These are phyloP conservation scores for Ceratonia siliqua DNA, from an alignment of 306 rosid genomes.

Conservation along the genomic window DNA sequence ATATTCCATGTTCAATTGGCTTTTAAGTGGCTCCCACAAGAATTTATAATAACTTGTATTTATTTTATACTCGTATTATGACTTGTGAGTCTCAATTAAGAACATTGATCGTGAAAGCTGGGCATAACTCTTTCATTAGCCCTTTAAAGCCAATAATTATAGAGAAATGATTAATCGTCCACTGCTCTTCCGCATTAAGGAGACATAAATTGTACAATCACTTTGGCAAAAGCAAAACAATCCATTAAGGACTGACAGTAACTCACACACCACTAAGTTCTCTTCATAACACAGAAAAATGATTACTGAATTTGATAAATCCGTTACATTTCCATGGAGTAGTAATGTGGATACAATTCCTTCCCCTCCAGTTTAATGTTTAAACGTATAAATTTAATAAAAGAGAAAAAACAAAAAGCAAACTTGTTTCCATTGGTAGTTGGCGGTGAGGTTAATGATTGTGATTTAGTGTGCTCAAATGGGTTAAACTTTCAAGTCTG, in stretches of 20 bases:
- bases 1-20: no score
- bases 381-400: neutral
- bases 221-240: neutral
- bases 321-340: neutral
- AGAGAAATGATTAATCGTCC: neutral
- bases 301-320: neutral
- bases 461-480: slow-evolving; percentile 1
- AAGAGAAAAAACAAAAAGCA: neutral
- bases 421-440: no score
- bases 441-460: neutral
- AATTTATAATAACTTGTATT: no score
- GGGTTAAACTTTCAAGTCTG: neutral
- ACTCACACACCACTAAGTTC: neutral
- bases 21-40: no score
- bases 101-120: neutral
- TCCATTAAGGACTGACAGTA: neutral
- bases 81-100: neutral
- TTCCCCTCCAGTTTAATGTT: neutral
- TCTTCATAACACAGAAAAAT: slow-evolving; percentile 10
- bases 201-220: neutral
- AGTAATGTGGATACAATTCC: neutral
- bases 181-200: slow-evolving; percentile 7
- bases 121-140: neutral
- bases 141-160: slow-evolving; percentile 4
- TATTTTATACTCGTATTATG: no score